A percentile compares a stretch with the other conserved stretches of the same genome.
These are phyloP conservation scores for Wickerhamiella musiphila DNA, from an alignment of 805 yeast genomes.

Conservation along the genomic window DNA sequence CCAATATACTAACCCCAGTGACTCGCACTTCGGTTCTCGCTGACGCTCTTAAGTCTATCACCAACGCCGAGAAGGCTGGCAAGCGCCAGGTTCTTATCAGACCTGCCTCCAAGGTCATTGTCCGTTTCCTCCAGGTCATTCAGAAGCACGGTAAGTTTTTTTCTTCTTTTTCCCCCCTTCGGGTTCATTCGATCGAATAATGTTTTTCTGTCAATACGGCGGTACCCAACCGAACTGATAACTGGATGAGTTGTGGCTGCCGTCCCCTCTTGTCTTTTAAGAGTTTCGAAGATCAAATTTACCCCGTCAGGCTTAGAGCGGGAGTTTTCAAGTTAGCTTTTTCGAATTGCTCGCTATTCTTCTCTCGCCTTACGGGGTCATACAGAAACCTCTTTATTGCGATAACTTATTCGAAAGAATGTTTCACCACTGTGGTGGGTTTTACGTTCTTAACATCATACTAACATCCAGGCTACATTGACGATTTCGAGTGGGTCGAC, in stretches of 20 bases:
- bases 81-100: slow-evolving; percentile 96
- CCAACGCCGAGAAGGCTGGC: slow-evolving; percentile 99
- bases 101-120: slow-evolving; percentile 96
- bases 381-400: not conserved
- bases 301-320: slow-evolving; percentile 3
- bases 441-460: not conserved
- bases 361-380: not conserved
- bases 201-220: not conserved
- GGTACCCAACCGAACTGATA: slow-evolving; percentile 61
- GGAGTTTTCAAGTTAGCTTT: not conserved
- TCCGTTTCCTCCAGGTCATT: slow-evolving; percentile 91
- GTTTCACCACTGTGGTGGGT: too few relatives aligned
- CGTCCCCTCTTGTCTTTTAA: slow-evolving; percentile 96
- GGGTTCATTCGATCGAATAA: not conserved
- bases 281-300: slow-evolving; percentile 64
- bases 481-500: slow-evolving; percentile 94
- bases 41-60: slow-evolving; percentile 94
- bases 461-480: slow-evolving; percentile 51
- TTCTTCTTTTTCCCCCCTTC: not conserved
- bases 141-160: slow-evolving; percentile 82
- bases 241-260: slow-evolving; percentile 89
- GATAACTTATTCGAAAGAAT: too few relatives aligned
- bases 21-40: slow-evolving; percentile 97
- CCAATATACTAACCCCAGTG: slow-evolving; percentile 32
- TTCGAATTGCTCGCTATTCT: not conserved